Evolutionary conservation across 2,329 filamentous ascomycete species (phyloP).

Genomic region (Nakataea oryzae): DNA sequence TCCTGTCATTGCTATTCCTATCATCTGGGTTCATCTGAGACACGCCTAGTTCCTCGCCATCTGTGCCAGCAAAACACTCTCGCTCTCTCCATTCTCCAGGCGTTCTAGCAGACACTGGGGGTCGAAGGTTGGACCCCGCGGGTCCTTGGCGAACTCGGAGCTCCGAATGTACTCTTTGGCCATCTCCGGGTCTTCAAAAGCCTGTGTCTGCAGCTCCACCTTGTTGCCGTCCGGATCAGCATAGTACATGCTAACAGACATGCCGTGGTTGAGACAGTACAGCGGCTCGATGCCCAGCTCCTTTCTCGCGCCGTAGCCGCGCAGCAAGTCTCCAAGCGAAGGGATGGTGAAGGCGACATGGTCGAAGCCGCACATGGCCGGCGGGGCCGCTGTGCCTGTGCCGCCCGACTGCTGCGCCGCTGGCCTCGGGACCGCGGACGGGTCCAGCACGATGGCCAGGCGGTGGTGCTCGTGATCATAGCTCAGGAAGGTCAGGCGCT

Average conservation of each 20-base stretch:
- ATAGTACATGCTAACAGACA: conserved; percentile 36
- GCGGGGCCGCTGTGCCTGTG: not conserved
- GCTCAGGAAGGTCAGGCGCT: conserved; percentile 21
- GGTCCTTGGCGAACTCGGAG: conserved; percentile 26
- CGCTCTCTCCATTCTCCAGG: conserved; percentile 14
- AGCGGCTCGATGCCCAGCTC: conserved; percentile 23
- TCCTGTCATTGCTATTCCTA: not conserved
- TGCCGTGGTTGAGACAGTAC: conserved; percentile 36
- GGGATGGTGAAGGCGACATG: conserved; percentile 31
- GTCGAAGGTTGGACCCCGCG: conserved; percentile 31
- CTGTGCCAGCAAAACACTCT: conserved; percentile 11
- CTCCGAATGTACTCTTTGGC: conserved; percentile 26
- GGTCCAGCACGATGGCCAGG: conserved; percentile 25
- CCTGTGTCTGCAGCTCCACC: conserved; percentile 35
- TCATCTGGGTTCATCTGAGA: not conserved
- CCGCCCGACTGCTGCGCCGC: not conserved
- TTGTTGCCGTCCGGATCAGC: conserved; percentile 35
- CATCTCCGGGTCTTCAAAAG: conserved; percentile 24
- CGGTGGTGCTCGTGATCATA: conserved; percentile 39
- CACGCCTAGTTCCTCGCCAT: not conserved
- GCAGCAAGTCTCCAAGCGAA: conserved; percentile 22
- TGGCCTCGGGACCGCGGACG: conserved; percentile 8
- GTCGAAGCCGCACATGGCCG: conserved; percentile 20
- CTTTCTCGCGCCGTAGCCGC: conserved; percentile 25
- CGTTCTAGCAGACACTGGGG: conserved; percentile 27